Evolutionary conservation across 352 stramenopile species (phyloP), one percentile per base, ranked within the genome.

Genomic region (Halophytophthora batemanensis): DNA sequence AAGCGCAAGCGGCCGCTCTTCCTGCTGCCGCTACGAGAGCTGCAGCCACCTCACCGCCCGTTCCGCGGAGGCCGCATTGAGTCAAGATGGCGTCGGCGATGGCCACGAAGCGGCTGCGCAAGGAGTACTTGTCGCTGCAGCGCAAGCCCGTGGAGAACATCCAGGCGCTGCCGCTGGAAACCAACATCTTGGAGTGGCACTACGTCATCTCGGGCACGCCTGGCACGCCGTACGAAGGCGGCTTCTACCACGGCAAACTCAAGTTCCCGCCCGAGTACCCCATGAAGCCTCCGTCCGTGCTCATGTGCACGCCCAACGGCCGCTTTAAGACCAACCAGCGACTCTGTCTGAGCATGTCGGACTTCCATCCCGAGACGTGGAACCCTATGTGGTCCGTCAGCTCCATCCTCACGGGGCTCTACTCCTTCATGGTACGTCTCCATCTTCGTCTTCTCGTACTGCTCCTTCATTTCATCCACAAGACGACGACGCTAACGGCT

Each of bases 371-470:
- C 6, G 92, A 98, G 66, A 96, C 83, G 13, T 98, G 95, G 95
- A 98, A 98, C 68, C 95, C 95, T 18, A 97, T 98, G 87, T 98
- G 94, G 94, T 95, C 78, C 29, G 90, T 98, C 29, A 93, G 77
- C 53, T 98, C 93, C 35, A 98, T 98, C 61, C 75, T 98, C 50
- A 97, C 88, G 40, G 95, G 95, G 0, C 67, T 98, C 13, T 96
- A 97, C 59, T 98, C 90, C 3, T 98, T 98, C 65, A 97, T 97
- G 89, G 79, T 90, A 33, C 23, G 66, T 61, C 13, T 14, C 8
- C 34, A 21, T 31, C 4, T 10, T 8, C 8, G 25, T 31, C n/a
- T n/a, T n/a, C n/a, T n/a, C n/a, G n/a, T n/a, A n/a, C n/a, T n/a
- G n/a, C n/a, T n/a, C n/a, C n/a, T n/a, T n/a, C n/a, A n/a, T n/a